These are phyloP conservation scores for Gautieria morchelliformis DNA, from an alignment of 768 basidiomycete species.

Conservation along the genomic window DNA sequence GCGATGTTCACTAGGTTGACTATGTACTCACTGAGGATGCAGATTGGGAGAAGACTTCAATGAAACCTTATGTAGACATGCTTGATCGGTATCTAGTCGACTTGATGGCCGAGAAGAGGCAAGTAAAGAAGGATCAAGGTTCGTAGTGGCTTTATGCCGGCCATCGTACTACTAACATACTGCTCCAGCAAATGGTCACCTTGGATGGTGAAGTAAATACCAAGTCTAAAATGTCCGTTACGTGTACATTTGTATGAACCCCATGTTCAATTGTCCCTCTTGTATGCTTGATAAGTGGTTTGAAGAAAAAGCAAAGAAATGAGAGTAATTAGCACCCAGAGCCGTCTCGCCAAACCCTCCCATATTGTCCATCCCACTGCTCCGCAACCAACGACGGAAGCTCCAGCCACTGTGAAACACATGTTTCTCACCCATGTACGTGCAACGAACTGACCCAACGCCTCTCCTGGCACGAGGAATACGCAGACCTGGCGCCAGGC, in stretches of 20 bases:
- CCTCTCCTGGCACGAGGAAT: background rate
- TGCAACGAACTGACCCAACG: background rate
- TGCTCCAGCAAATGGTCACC: background rate
- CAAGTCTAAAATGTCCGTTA: background rate
- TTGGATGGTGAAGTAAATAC: background rate
- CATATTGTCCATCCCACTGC: slow-evolving; percentile 8
- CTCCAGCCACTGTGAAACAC: slow-evolving; percentile 1
- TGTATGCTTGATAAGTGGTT: slow-evolving; percentile 2
- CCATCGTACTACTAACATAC: background rate
- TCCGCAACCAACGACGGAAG: background rate
- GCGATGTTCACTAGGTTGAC: background rate
- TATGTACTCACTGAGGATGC: slow-evolving; percentile 1
- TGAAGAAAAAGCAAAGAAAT: slow-evolving; percentile 2
- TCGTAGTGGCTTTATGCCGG: background rate
- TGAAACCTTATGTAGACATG: slow-evolving; percentile 66
- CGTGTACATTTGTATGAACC: background rate
- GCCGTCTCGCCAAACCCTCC: slow-evolving; percentile 3
- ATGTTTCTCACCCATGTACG: slow-evolving; percentile 1
- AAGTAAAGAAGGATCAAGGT: slow-evolving; percentile 38
- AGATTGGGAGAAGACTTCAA: slow-evolving; percentile 83
- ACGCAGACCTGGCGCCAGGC: slow-evolving; percentile 4
- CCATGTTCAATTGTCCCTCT: background rate
- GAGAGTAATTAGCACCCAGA: slow-evolving; percentile 1
- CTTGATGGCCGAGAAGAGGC: slow-evolving; percentile 50
- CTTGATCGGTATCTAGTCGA: slow-evolving; percentile 52